Base-by-base conservation (phyloP, 192 early-diverging fungal species). In the Umbelopsis sp. region DNA sequence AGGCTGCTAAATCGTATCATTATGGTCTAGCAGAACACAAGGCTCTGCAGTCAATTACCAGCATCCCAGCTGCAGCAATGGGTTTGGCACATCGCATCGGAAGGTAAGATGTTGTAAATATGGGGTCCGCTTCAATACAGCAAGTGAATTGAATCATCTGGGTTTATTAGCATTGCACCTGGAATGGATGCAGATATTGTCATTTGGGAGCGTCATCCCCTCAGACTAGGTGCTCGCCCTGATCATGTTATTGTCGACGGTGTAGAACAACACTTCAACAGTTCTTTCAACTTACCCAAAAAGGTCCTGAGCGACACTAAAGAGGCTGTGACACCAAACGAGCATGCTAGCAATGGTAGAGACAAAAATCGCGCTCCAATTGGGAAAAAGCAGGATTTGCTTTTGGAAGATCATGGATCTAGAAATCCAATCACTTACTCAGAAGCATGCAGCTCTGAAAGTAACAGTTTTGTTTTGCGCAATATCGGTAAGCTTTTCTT, bases 161-260 rank as follows among this genome's bases (percentile, higher is more conserved):
- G 1, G 30, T 13, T 35, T 61, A 25, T 23, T 21, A 70, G 74
- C 16, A 49, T 91, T 49, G 66, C 37, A 27, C 45, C 64, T 11
- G 88, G 87, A 23, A 87, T 81, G 53, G 89, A 91, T 75, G 89
- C 89, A 6, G 89, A 91, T 71, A 51, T 89, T n/a, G 87, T 91
- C 6, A 77, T 91, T 49, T 91, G 89, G 89, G 81, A 89, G 69
- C 79, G 81, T 37, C 79, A 89, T 71, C 89, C 89, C n/a, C 75
- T 91, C 3, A 52, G 70, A 4, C 67, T 90, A 21, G 88, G 87
- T 16, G 88, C 89, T 13, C 85, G 87, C 68, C 90, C 89, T 45
- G 64, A 82, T 18, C 46, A 78, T 22, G 89, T 91, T 4, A 81
- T 81, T 66, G 74, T 85, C 46, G 89, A 91, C 77, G 89, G 89